These are phyloP conservation scores for Tulasnella sp. DNA, from an alignment of 768 basidiomycete genomes.

Conservation along the genomic window DNA sequence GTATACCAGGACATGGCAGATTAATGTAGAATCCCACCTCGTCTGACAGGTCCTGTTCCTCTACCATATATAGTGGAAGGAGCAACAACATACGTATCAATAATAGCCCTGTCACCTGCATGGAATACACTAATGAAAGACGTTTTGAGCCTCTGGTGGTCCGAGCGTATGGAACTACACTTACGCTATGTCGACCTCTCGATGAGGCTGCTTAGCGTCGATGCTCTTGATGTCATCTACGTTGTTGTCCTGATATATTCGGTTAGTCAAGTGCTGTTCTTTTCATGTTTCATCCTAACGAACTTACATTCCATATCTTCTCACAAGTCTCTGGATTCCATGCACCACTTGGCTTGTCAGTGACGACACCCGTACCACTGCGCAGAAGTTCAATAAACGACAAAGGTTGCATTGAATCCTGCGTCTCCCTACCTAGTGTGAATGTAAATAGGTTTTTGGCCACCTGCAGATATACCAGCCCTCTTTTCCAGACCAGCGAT, in stretches of 20 bases:
- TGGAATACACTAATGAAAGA: conserved; percentile 18
- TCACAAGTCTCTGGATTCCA: conserved; percentile 9
- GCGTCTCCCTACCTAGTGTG: conserved; percentile 23
- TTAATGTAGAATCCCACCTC: neutral
- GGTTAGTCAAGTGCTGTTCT: neutral
- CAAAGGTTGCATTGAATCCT: too few species aligned
- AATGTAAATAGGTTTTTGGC: conserved; percentile 19
- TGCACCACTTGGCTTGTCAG: conserved; percentile 16
- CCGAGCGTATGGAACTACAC: neutral
- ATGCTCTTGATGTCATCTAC: conserved; percentile 22
- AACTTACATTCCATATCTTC: conserved; percentile 22
- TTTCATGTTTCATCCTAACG: neutral
- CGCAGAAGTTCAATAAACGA: too few species aligned
- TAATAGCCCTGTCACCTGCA: conserved; percentile 14
- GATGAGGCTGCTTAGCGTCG: conserved; percentile 19
- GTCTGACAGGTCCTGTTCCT: conserved; percentile 18
- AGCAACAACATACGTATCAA: conserved; percentile 22
- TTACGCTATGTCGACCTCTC: conserved; percentile 22
- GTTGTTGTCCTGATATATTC: conserved; percentile 18
- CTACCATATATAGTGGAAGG: conserved; percentile 23
- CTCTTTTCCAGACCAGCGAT: conserved; percentile 18
- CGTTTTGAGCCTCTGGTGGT: neutral
- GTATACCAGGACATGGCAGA: neutral
- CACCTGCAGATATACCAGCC: neutral
- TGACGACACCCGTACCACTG: conserved; percentile 18